Evolutionary conservation across 2,329 filamentous ascomycete genomes (phyloP), one percentile per base, ranked within the genome.

Genomic region (Rhinocladiella similis): DNA sequence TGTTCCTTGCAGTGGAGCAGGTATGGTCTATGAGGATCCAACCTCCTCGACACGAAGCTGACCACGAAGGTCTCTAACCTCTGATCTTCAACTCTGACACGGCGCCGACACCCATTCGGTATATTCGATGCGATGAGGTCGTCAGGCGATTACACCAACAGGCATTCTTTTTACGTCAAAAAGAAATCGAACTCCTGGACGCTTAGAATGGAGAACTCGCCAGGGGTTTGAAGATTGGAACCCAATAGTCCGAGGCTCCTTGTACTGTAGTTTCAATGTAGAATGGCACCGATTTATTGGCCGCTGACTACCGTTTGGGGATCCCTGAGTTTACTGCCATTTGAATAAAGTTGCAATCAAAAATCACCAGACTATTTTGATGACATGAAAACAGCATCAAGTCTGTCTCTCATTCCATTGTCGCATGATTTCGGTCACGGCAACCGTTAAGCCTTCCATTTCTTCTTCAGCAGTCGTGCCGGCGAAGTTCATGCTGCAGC

Each of bases 381-480:
- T 25, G 22, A 25, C 22, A 4, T 25, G 22, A 25, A 25, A 25
- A 25, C 22, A 5, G 13, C 35, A 38, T 41, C 10, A 41, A 16
- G 38, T 9, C 38, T 7, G 12, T 41, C 19, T 41, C 20, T 27
- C 47, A 46, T 35, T 45, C 59, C 59, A 62, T 41, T 47, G 47
- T 22, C 76, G 75, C 68, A 86, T 75, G 13, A 92, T 82, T 46
- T 89, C 83, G 56, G 88, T 82, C 29, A 92, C 85, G 39, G 96
- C 84, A 62, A 81, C 82, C 67, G 83, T 85, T 66, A 97, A 87
- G 0, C 88, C 90, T 68, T 93, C 91, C 85, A 97, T 92, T 75
- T 97, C 93, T 77, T 97, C 94, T 69, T 97, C 92, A 5, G 93
- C 84, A 0, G 85, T 89, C 18, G 91, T 88, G 9, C 91, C 91